These are phyloP conservation scores for Vaccinium corymbosum DNA, from an alignment of 148 eudicot genomes.

Conservation along the genomic window DNA sequence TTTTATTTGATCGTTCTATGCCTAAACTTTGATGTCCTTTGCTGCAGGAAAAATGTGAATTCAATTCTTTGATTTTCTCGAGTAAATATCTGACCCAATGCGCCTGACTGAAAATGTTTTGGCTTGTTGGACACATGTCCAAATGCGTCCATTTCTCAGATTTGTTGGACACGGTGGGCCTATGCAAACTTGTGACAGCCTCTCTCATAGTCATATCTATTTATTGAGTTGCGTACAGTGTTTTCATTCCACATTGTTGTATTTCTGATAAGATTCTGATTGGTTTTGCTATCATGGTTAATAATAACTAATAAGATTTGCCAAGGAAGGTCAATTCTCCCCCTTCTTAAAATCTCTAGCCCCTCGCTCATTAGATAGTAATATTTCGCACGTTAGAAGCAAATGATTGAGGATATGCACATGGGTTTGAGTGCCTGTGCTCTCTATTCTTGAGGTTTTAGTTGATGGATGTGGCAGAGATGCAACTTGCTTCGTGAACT, in stretches of 20 bases:
- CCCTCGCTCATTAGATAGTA: background rate
- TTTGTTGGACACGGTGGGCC: background rate
- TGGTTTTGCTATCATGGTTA: background rate
- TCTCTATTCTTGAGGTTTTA: background rate
- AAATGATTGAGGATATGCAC: background rate
- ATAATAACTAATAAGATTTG: background rate
- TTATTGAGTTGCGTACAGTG: background rate
- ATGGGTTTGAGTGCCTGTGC: background rate
- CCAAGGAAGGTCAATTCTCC: background rate
- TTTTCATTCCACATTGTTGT: background rate
- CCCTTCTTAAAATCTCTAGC: background rate
- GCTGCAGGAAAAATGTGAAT: conserved; percentile 51
- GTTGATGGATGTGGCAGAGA: background rate
- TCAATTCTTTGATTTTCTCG: conserved; percentile 45
- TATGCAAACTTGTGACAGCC: background rate
- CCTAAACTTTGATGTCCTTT: background rate
- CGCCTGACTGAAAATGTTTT: background rate
- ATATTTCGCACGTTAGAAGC: background rate
- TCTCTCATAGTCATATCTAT: background rate
- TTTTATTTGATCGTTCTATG: background rate
- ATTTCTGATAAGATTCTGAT: background rate
- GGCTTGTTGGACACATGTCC: background rate
- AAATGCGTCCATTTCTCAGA: background rate
- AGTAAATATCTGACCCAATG: background rate
- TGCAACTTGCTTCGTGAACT: background rate